Conservation (phyloP, 108 stramenopile genomes). For the Epithemia pelagica region DNA sequence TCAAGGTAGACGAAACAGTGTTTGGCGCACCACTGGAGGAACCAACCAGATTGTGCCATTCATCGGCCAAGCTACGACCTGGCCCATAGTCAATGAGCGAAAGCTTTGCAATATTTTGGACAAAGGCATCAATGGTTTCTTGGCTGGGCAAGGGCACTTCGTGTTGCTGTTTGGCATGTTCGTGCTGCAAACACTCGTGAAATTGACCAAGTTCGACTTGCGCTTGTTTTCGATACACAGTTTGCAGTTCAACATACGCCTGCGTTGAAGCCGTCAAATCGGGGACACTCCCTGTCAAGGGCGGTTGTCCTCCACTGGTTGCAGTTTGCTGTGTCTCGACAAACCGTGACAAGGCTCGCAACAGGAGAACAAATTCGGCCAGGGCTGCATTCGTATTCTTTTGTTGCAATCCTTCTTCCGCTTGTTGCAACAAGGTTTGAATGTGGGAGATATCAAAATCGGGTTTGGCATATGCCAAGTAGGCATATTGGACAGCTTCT, state of each 20-base stretch:
- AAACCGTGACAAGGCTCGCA: constrained; percentile 46
- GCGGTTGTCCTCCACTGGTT: too few relatives aligned
- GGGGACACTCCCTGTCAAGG: constrained; percentile 82
- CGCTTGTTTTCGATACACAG: constrained; percentile 64
- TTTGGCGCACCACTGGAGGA: too few relatives aligned
- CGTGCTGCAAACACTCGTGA: constrained; percentile 1
- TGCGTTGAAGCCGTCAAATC: constrained; percentile 90
- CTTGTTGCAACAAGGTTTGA: constrained; percentile 12
- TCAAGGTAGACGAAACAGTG: neutral
- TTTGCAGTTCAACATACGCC: constrained; percentile 76
- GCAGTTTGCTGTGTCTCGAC: constrained; percentile 32
- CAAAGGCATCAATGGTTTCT: constrained; percentile 60
- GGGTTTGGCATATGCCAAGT: constrained; percentile 72
- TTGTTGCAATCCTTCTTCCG: neutral
- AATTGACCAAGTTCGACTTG: constrained; percentile 46
- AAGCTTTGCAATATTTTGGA: constrained; percentile 64
- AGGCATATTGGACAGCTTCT: constrained; percentile 76
- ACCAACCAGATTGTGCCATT: constrained; percentile 23
- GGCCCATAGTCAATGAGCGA: constrained; percentile 29
- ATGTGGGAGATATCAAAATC: constrained; percentile 10
- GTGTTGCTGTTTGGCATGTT: constrained; percentile 23
- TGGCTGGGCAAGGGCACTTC: constrained; percentile 21
- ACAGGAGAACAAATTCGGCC: constrained; percentile 10
- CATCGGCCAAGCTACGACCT: constrained; percentile 48
- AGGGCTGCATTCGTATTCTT: neutral